phyloP scores from a whole-genome alignment of 352 stramenopile genomes.

The Pythium aquatile region DNA sequence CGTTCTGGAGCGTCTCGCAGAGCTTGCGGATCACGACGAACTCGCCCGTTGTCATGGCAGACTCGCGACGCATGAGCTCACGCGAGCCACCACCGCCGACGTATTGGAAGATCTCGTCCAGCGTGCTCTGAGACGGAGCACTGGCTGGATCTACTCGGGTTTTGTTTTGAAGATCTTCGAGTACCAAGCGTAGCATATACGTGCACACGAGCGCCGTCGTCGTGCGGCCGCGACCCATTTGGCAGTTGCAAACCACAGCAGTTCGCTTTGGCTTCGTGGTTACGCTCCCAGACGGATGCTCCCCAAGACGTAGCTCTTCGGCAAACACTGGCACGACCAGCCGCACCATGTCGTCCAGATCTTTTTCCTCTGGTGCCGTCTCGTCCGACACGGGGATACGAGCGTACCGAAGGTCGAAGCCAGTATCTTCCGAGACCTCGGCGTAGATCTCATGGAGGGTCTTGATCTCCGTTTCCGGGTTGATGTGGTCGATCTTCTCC shows the following conservation, averaged over 20 bases:
- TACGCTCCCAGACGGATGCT: background rate
- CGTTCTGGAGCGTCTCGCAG: conserved; percentile 68
- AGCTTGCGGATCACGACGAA: conserved; percentile 80
- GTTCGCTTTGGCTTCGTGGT: conserved; percentile 32
- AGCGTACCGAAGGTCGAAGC: conserved; percentile 74
- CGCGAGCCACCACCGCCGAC: background rate
- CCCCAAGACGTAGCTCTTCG: conserved; percentile 47
- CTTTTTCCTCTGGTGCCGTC: conserved; percentile 87
- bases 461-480: conserved; percentile 68
- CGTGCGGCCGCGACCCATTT: conserved; percentile 87
- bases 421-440: conserved; percentile 40
- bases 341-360: conserved; percentile 86
- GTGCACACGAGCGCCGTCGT: conserved; percentile 88
- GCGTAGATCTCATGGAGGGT: conserved; percentile 75
- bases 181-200: conserved; percentile 80
- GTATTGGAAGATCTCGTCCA: conserved; percentile 13
- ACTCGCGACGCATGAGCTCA: conserved; percentile 42
- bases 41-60: conserved; percentile 46
- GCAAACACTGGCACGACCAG: conserved; percentile 66
- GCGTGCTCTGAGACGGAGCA: conserved; percentile 6
- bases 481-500: conserved; percentile 81
- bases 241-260: conserved; percentile 88
- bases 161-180: conserved; percentile 38
- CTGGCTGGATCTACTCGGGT: background rate
- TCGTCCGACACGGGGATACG: conserved; percentile 89